phyloP scores from a whole-genome alignment of 1,284 basidiomycete genomes.

The Gomphus sp. region DNA sequence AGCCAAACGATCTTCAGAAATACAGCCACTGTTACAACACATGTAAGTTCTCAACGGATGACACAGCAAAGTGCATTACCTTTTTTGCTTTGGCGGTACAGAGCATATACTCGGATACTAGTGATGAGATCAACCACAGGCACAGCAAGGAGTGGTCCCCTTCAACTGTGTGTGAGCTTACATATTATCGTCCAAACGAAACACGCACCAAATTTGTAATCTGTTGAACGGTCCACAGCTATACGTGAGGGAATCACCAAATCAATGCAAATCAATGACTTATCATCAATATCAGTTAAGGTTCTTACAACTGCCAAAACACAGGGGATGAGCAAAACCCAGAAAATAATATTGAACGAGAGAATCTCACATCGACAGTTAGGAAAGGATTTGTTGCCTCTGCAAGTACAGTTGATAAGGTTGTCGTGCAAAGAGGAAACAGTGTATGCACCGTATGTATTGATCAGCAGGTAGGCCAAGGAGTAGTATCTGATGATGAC shows the following conservation, averaged over 20 bases:
- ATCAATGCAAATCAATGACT: background rate
- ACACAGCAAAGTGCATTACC: background rate
- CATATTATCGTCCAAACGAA: background rate
- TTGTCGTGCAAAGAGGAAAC: background rate
- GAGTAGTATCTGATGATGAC: constrained; percentile 6
- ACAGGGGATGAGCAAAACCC: background rate
- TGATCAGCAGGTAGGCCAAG: background rate
- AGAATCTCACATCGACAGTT: background rate
- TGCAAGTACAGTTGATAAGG: background rate
- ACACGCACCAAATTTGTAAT: constrained; percentile 1
- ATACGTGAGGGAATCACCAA: no score
- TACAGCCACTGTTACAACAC: background rate
- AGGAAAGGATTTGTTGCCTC: background rate
- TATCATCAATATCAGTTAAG: background rate
- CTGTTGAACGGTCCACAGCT: background rate
- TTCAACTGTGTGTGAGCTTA: background rate
- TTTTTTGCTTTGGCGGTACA: background rate
- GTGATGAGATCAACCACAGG: background rate
- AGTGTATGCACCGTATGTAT: background rate
- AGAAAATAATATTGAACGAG: background rate
- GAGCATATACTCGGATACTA: background rate
- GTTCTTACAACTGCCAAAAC: constrained; percentile 5
- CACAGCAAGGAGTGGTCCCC: background rate
- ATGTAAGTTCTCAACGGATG: background rate
- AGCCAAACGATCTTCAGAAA: background rate